Evolutionary conservation across 257 asterid genomes (phyloP).

Genomic region (Solanum tarapatanum): DNA sequence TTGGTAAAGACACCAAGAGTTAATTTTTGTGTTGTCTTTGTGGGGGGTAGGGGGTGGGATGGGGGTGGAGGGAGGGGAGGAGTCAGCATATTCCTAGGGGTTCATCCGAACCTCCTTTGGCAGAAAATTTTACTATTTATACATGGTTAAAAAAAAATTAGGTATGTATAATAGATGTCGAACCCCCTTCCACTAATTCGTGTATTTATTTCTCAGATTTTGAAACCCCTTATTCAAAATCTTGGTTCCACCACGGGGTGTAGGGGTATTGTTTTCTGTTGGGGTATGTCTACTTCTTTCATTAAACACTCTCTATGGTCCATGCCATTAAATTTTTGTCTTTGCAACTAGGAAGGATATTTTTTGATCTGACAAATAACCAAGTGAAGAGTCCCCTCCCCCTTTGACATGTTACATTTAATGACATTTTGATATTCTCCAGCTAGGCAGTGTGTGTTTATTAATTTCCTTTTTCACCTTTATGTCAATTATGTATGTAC

Average conservation of each 20-base stretch:
- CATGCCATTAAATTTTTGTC: background rate
- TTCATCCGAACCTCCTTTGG: background rate
- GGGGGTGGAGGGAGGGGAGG: background rate
- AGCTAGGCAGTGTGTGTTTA: background rate
- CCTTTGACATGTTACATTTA: background rate
- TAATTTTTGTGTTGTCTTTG: background rate
- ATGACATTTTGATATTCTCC: background rate
- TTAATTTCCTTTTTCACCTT: background rate
- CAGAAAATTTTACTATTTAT: background rate
- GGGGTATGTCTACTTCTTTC: background rate
- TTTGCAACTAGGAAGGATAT: background rate
- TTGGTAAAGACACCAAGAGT: background rate
- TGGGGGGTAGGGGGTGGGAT: background rate
- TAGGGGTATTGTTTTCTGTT: background rate
- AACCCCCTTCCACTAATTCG: background rate
- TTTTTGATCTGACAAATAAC: background rate
- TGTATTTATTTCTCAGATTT: too few species aligned
- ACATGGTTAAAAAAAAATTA: too few species aligned
- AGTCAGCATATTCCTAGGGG: background rate
- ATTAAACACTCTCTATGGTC: background rate
- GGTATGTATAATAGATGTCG: too few species aligned
- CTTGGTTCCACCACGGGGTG: background rate
- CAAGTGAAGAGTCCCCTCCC: background rate
- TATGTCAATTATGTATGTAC: background rate
- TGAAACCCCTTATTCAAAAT: background rate